A percentile compares a stretch with the other conserved stretches of the same genome.
Conservation (phyloP, 1,284 basidiomycete genomes). For the Phaffia rhodozyma region DNA sequence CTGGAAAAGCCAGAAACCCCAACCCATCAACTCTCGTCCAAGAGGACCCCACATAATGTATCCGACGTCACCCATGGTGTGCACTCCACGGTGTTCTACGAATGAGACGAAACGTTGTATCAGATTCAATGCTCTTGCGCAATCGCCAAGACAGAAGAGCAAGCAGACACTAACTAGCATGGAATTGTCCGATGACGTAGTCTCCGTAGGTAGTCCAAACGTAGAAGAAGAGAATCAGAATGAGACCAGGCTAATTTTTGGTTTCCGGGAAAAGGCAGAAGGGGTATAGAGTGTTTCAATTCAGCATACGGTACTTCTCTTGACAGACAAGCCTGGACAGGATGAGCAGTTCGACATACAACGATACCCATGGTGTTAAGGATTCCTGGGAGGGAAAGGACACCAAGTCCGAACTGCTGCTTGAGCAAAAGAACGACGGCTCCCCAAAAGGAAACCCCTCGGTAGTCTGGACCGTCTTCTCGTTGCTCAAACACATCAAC, state of each 20-base stretch:
- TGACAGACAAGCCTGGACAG: no score
- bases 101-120: background rate
- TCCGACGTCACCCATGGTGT: constrained; percentile 28
- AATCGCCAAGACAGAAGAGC: background rate
- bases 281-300: no score
- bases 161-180: constrained; percentile 22
- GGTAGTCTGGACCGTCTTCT: background rate
- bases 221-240: background rate
- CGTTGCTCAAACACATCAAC: no score
- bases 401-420: constrained; percentile 25
- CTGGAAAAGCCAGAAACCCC: constrained; percentile 24
- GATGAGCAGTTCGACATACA: no score
- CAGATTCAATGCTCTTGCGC: background rate
- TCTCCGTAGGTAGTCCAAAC: constrained; percentile 16
- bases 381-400: constrained; percentile 19
- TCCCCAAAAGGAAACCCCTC: constrained; percentile 22
- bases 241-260: background rate
- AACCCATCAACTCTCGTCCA: constrained; percentile 27
- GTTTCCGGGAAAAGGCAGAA: no score
- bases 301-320: no score
- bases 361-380: constrained; percentile 26
- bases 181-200: constrained; percentile 29
- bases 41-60: constrained; percentile 26
- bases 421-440: constrained; percentile 29
- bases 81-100: constrained; percentile 18